These are phyloP conservation scores for Heliamphora exappendiculata DNA, from an alignment of 148 eudicot species.

Conservation along the genomic window DNA sequence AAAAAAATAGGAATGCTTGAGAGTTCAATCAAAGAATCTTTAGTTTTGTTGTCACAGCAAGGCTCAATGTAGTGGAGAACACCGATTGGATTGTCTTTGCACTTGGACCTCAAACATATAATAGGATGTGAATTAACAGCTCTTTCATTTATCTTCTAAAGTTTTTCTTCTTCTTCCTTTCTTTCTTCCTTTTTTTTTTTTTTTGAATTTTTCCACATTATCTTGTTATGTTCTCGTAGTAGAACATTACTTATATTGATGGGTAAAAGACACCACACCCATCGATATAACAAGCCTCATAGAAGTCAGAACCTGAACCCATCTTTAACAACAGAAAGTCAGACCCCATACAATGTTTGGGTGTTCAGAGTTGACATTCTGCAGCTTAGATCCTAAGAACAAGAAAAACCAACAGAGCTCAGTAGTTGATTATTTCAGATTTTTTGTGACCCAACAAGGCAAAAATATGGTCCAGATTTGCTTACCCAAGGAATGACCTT, in stretches of 20 bases:
- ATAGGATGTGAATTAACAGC: neutral
- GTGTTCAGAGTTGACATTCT: neutral
- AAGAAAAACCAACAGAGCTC: neutral
- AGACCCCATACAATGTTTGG: neutral
- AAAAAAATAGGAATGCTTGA: neutral
- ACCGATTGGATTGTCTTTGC: neutral
- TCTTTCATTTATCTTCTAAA: neutral
- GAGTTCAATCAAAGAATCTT: neutral
- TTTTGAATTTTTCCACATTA: neutral
- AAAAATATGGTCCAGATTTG: neutral
- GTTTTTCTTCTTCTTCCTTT: too few species aligned
- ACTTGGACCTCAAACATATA: neutral
- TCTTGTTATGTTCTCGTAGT: neutral
- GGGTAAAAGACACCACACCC: neutral
- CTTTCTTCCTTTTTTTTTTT: too few species aligned
- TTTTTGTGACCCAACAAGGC: neutral
- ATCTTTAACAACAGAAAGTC: neutral
- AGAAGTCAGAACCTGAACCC: neutral
- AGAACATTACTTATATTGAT: neutral
- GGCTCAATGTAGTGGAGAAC: neutral
- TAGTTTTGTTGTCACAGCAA: neutral
- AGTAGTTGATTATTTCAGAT: neutral
- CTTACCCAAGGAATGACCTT: constrained; percentile 56
- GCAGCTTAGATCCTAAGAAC: neutral
- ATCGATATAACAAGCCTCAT: neutral